Evolutionary conservation across 2,329 filamentous ascomycete genomes (phyloP).

Genomic region (Fusarium annulatum): DNA sequence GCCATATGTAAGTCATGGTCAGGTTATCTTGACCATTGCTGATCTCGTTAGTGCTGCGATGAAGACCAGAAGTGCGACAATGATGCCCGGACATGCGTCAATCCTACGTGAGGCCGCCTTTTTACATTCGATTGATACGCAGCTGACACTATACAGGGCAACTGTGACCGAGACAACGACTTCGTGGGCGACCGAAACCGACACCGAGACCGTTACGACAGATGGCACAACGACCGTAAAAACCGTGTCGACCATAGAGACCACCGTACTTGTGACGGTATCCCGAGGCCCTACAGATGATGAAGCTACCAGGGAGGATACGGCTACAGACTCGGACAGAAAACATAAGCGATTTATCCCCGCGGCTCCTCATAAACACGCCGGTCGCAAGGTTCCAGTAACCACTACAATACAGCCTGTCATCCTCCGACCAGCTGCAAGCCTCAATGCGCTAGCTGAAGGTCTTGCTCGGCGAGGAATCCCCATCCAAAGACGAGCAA

Average conservation of each 20-base stretch:
- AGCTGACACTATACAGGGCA: not conserved
- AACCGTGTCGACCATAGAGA: not conserved
- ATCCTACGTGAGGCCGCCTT: not conserved
- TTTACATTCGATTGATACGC: not conserved
- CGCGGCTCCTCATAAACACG: not conserved
- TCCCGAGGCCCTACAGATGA: not conserved
- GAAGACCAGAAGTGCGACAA: not conserved
- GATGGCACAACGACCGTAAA: not conserved
- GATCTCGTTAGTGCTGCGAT: rapidly evolving
- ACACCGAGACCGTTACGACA: not conserved
- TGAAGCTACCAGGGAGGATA: not conserved
- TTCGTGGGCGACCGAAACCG: not conserved
- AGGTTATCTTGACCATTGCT: rapidly evolving
- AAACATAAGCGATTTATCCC: not conserved
- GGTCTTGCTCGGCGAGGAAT: rapidly evolving
- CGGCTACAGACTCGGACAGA: not conserved
- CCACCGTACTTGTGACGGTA: not conserved
- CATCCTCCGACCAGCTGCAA: not conserved
- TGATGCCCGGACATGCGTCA: not conserved
- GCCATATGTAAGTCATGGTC: not conserved
- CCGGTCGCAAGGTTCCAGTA: rapidly evolving
- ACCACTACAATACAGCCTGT: not conserved
- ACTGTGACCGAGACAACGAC: not conserved
- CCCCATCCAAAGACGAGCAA: not conserved
- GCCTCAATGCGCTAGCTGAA: not conserved